A percentile compares a stretch with the other conserved stretches of the same genome.
phyloP scores from a whole-genome alignment of 1,284 basidiomycete species.

The Ceratobasidium sp. region DNA sequence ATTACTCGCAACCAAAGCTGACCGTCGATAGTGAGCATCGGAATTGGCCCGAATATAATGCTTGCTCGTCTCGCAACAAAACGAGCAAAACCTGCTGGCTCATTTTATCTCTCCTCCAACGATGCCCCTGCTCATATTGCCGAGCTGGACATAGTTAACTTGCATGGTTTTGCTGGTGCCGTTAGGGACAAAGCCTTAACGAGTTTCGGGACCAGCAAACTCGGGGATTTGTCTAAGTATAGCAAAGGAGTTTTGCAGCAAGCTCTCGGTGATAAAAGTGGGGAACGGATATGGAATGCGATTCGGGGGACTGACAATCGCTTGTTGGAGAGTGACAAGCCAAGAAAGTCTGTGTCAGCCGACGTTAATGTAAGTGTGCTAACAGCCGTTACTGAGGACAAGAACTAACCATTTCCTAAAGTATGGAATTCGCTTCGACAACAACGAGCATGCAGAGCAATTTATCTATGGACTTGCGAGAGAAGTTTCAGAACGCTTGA shows the following conservation, averaged over 20 bases:
- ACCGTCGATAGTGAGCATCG: slow-evolving; percentile 74
- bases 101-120: slow-evolving; percentile 71
- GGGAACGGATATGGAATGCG: slow-evolving; percentile 84
- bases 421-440: slow-evolving; percentile 95
- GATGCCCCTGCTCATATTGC: slow-evolving; percentile 68
- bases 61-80: slow-evolving; percentile 91
- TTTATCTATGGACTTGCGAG: slow-evolving; percentile 78
- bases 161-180: slow-evolving; percentile 87
- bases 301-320: slow-evolving; percentile 84
- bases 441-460: slow-evolving; percentile 75
- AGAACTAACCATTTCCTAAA: slow-evolving; percentile 47
- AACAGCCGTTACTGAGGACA: not conserved
- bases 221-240: slow-evolving; percentile 70
- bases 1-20: not conserved
- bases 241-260: slow-evolving; percentile 70
- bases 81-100: slow-evolving; percentile 87
- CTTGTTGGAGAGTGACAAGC: slow-evolving; percentile 80
- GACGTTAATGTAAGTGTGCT: slow-evolving; percentile 80
- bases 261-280: slow-evolving; percentile 80
- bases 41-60: slow-evolving; percentile 90
- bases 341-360: slow-evolving; percentile 85
- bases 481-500: slow-evolving; percentile 76
- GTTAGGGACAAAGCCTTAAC: slow-evolving; percentile 74
- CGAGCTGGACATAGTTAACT: slow-evolving; percentile 80
- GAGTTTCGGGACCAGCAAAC: slow-evolving; percentile 73